Evolutionary conservation across 2,329 filamentous ascomycete genomes (phyloP).

Genomic region (Lachnellula cervina): DNA sequence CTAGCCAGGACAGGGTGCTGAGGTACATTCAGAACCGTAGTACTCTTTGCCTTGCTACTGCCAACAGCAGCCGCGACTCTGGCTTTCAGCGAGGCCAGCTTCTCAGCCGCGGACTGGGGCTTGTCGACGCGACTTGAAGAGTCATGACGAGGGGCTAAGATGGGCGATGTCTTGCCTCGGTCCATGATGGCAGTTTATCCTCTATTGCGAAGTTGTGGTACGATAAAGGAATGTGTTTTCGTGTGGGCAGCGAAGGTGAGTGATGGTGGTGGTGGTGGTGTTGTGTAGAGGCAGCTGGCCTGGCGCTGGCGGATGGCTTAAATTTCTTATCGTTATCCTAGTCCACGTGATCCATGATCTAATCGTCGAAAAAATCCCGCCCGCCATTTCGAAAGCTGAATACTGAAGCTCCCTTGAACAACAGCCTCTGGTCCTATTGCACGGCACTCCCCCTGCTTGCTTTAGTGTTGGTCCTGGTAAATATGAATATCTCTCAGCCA

Average conservation of each 20-base stretch:
- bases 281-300: background rate
- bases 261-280: background rate
- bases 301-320: background rate
- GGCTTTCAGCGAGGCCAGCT: conserved; percentile 72
- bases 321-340: background rate
- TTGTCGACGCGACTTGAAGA: conserved; percentile 50
- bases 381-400: too few species aligned
- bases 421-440: background rate
- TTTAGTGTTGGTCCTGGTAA: conserved; percentile 16
- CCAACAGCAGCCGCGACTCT: conserved; percentile 71
- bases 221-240: background rate
- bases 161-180: conserved; percentile 42
- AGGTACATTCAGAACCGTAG: conserved; percentile 39
- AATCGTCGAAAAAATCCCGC: too few species aligned
- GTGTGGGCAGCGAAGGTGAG: background rate
- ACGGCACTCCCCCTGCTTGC: background rate
- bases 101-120: conserved; percentile 54
- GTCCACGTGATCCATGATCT: background rate
- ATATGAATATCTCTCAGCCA: conserved; percentile 73
- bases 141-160: conserved; percentile 54
- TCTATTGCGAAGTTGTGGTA: background rate
- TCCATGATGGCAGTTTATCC: conserved; percentile 41
- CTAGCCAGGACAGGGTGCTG: conserved; percentile 35
- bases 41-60: conserved; percentile 41
- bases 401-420: background rate